Percentiles rank a stretch among this genome's conserved stretches.
These are phyloP conservation scores for Barnettozyma botsteinii DNA, from an alignment of 805 yeast species.

Conservation along the genomic window DNA sequence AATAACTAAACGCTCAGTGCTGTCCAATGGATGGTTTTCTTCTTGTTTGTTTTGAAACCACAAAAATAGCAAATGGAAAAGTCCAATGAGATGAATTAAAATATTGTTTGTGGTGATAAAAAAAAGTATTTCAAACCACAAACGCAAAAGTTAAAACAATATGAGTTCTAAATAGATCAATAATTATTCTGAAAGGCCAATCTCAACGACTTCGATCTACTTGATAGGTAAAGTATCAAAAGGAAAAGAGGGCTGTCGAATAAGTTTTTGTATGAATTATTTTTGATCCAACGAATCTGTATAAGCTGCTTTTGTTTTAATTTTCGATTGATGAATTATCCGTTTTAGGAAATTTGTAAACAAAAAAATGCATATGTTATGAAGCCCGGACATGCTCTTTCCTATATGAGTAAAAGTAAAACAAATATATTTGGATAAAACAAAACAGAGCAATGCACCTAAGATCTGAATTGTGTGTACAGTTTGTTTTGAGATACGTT, in stretches of 20 bases:
- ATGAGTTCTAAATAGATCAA: neutral
- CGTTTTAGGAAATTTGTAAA: slow-evolving; percentile 24
- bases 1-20: too few relatives aligned
- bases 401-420: slow-evolving; percentile 7
- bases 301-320: neutral
- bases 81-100: neutral
- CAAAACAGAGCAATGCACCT: slow-evolving; percentile 5
- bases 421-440: slow-evolving; percentile 11
- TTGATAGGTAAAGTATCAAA: neutral
- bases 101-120: neutral
- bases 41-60: neutral
- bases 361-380: slow-evolving; percentile 10
- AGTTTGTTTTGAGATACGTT: too few relatives aligned
- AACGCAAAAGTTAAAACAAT: slow-evolving; percentile 3
- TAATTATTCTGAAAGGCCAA: neutral
- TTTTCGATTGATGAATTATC: slow-evolving; percentile 2
- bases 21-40: neutral
- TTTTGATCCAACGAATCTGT: neutral
- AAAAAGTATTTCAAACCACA: slow-evolving; percentile 3
- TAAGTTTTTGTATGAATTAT: slow-evolving; percentile 2
- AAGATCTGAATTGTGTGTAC: slow-evolving; percentile 14
- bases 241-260: neutral
- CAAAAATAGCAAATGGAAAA: too few relatives aligned
- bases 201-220: neutral
- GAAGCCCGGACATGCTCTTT: neutral